Conservation (phyloP, 164 flowering plant species). For the Platanus orientalis region DNA sequence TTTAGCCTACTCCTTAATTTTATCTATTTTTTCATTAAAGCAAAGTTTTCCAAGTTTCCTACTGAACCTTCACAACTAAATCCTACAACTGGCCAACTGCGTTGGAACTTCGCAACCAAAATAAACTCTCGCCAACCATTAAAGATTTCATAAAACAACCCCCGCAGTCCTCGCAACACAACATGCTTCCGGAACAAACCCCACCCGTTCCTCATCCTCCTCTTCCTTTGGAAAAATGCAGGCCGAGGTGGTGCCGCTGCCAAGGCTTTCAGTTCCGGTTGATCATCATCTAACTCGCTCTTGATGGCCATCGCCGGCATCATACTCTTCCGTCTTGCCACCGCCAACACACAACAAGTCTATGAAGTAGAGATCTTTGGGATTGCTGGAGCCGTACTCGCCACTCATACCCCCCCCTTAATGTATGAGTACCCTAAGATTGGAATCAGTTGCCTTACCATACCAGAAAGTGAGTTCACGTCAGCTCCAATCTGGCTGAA, state of each 20-base stretch:
- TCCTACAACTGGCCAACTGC: not conserved
- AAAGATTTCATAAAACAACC: no score
- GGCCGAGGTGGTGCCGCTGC: not conserved
- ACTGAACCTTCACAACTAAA: not conserved
- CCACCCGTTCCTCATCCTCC: not conserved
- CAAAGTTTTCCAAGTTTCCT: not conserved
- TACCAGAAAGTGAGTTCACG: no score
- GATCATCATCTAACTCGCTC: constrained; percentile 12
- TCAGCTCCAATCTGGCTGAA: no score
- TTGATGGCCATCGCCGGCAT: constrained; percentile 13
- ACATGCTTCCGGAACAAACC: not conserved
- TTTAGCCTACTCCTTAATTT: no score
- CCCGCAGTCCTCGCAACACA: not conserved
- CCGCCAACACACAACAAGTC: constrained; percentile 9
- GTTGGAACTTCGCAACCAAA: not conserved
- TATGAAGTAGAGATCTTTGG: no score
- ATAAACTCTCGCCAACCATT: not conserved
- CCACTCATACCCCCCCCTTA: no score
- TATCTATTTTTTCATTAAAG: no score
- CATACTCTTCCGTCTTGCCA: constrained; percentile 4
- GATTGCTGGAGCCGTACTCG: no score
- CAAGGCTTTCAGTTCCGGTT: constrained; percentile 1
- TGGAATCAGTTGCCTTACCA: no score
- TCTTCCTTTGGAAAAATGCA: not conserved
- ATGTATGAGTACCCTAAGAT: no score